Conservation (phyloP, 257 asterid species). For the Solanum tarijense region DNA sequence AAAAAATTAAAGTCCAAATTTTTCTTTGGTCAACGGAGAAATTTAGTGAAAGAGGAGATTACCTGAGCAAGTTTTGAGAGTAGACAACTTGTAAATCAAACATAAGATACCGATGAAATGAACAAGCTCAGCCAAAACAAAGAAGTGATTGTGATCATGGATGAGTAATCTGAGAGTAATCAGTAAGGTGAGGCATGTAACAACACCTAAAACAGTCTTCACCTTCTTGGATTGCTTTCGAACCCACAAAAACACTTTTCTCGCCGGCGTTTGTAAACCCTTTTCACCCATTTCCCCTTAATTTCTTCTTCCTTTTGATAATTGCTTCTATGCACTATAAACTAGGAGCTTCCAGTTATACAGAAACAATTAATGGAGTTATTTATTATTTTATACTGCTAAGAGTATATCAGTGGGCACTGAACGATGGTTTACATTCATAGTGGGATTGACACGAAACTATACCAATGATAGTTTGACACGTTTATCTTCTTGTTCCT, state of each 20-base stretch:
- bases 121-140: constrained; percentile 46
- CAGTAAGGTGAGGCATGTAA: constrained; percentile 22
- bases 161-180: constrained; percentile 53
- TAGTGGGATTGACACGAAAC: not conserved
- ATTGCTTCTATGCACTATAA: not conserved
- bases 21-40: not conserved
- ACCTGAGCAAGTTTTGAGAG: constrained; percentile 76
- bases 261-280: constrained; percentile 43
- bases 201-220: constrained; percentile 41
- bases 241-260: constrained; percentile 57
- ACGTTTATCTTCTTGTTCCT: not conserved
- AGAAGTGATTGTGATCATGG: constrained; percentile 47
- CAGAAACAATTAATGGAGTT: not conserved
- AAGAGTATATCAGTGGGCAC: not conserved
- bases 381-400: not conserved
- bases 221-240: constrained; percentile 71
- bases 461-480: not conserved
- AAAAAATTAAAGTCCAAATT: too few species aligned
- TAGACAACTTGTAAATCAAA: constrained; percentile 66
- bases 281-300: constrained; percentile 56
- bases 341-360: not conserved
- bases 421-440: not conserved
- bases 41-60: not conserved
- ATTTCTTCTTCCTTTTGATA: constrained; percentile 12
- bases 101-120: constrained; percentile 64